Base-by-base conservation (phyloP, 2,329 filamentous ascomycete genomes). In the Fusarium lateritium region DNA sequence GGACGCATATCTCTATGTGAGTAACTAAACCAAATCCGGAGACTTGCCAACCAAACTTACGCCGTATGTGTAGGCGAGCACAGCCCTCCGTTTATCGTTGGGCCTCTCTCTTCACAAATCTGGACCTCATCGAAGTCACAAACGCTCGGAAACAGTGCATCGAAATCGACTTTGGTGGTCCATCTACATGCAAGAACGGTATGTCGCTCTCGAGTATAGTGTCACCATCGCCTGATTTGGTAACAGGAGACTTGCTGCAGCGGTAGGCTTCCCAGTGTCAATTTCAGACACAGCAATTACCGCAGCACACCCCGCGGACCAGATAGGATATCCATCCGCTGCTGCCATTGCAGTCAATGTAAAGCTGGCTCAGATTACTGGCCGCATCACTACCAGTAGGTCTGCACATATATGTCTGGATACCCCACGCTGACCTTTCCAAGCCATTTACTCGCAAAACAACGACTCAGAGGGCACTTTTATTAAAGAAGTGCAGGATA, bases 141-240 rank as follows among this genome's bases (percentile, higher is more conserved):
- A 63, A 42, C 58, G 65, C 3, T 69, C 65, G 17, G 65, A 69
- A 19, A 47, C 54, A 22, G 62, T 69, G 4, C 65, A 67, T 26
- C 47, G 46, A 5, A 68, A 53, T 40, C 62, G 65, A 7, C 51
- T 68, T 6, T 68, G 54, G 62, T 68, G 62, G 65, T 58, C 58
- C 2, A 38, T 68, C 4, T 68, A 66, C n/a, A 68, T 66, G 65
- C 62, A 68, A 11, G 62, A 68, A 39, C 55, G 62, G 65, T 59
- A 36, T 19, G 21, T 24, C 17, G 4, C 14, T 21, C 19, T 40
- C 21, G 7, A 24, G 19, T 5, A 11, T 22, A 7, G 17, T 14
- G 5, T 28, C 17, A 28, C 6, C 6, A 6, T 17, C 4, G 10
- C n/a, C 50, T 67, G 33, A 64, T 10, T 13, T n/a, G 17, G 9